A percentile compares a stretch with the other conserved stretches of the same genome.
phyloP scores from a whole-genome alignment of 2,329 filamentous ascomycete genomes.

The Aspergillus floridensis region DNA sequence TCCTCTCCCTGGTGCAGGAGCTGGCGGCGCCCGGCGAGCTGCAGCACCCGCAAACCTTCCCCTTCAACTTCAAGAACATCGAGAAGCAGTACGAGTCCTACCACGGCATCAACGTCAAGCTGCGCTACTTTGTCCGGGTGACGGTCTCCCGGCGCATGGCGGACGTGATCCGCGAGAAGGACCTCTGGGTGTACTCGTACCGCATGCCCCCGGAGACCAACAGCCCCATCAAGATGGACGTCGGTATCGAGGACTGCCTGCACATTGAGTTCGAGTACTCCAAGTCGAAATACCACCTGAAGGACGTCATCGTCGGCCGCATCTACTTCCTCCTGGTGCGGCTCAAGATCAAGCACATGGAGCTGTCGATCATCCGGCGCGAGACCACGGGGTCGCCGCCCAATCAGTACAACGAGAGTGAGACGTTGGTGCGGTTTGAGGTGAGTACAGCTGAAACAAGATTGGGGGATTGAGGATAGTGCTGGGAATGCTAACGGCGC shows the following conservation, averaged over 20 bases:
- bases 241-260: constrained; percentile 97
- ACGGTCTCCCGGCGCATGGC: constrained; percentile 96
- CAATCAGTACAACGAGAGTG: constrained; percentile 99
- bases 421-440: constrained; percentile 96
- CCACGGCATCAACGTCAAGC: constrained; percentile 98
- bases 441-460: constrained; percentile 45
- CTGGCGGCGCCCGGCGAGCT: constrained; percentile 95
- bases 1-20: constrained; percentile 94
- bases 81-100: constrained; percentile 99
- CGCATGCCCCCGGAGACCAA: constrained; percentile 97
- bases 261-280: constrained; percentile 99
- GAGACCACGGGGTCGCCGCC: constrained; percentile 95
- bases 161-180: constrained; percentile 97
- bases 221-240: constrained; percentile 99
- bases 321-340: constrained; percentile 98
- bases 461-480: background rate
- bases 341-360: constrained; percentile 99
- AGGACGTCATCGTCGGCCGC: constrained; percentile 96
- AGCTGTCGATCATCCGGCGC: constrained; percentile 92
- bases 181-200: constrained; percentile 99
- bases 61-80: constrained; percentile 99
- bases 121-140: constrained; percentile 96
- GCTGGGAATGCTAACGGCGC: constrained; percentile 8
- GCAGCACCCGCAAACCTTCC: constrained; percentile 96
- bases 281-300: constrained; percentile 98